Percentiles rank a stretch among this genome's conserved stretches.
Evolutionary conservation across 2,329 filamentous ascomycete species (phyloP).

Genomic region (Pseudopyrenochaeta lycopersici): DNA sequence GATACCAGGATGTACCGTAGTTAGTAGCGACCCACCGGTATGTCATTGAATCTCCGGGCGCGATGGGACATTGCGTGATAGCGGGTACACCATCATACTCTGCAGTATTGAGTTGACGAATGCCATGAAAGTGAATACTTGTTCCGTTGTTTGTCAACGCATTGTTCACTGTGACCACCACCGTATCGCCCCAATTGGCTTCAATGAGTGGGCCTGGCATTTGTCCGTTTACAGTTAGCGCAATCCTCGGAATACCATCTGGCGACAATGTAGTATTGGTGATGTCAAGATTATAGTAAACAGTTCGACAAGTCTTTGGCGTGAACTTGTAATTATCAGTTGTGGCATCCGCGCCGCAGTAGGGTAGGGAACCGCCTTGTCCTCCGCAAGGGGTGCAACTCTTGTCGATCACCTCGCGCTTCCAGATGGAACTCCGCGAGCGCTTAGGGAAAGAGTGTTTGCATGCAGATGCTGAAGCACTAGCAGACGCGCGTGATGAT

Average conservation of each 20-base stretch:
- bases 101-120: conserved; percentile 60
- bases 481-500: conserved; percentile 14
- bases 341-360: conserved; percentile 46
- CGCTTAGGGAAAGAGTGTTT: conserved; percentile 9
- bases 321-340: conserved; percentile 48
- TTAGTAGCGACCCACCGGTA: conserved; percentile 70
- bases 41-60: conserved; percentile 68
- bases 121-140: conserved; percentile 60
- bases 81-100: conserved; percentile 84
- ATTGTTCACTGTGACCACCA: conserved; percentile 46
- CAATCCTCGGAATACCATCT: neutral
- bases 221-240: neutral
- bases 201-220: neutral
- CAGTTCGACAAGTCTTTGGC: conserved; percentile 50
- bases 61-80: conserved; percentile 68
- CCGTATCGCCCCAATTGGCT: conserved; percentile 56
- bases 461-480: conserved; percentile 16
- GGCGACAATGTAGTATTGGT: conserved; percentile 41
- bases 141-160: conserved; percentile 28
- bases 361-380: conserved; percentile 40
- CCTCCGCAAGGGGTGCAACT: conserved; percentile 39
- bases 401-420: neutral
- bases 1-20: conserved; percentile 69
- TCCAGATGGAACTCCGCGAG: neutral
- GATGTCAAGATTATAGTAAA: conserved; percentile 52